Evolutionary conservation across 2,329 filamentous ascomycete species (phyloP).

Genomic region (Didymella exigua): DNA sequence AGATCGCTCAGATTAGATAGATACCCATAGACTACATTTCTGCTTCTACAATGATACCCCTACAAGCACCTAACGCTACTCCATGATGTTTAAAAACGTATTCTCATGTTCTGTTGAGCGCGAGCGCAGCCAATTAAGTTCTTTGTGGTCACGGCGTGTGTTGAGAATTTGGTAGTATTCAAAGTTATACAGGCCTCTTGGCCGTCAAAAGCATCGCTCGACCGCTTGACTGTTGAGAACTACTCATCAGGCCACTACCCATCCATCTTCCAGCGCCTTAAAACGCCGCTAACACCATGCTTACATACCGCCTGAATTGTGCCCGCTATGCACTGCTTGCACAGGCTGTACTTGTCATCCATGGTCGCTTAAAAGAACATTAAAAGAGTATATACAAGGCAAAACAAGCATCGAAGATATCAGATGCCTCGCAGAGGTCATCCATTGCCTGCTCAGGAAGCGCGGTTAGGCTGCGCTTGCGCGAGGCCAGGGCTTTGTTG

Average conservation of each 20-base stretch:
- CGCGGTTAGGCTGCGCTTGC: slow-evolving; percentile 36
- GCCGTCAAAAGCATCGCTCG: slow-evolving; percentile 7
- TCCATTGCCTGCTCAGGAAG: slow-evolving; percentile 11
- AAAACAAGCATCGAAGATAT: slow-evolving; percentile 23
- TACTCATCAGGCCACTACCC: slow-evolving; percentile 1
- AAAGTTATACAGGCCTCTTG: slow-evolving; percentile 13
- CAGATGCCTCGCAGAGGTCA: slow-evolving; percentile 24
- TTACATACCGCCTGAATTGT: background rate
- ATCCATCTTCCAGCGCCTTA: slow-evolving; percentile 3
- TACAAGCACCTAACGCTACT: background rate
- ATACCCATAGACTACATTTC: slow-evolving; percentile 10
- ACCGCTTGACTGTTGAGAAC: background rate
- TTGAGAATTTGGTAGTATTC: slow-evolving; percentile 5
- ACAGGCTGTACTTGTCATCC: slow-evolving; percentile 1
- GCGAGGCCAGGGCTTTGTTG: slow-evolving; percentile 43
- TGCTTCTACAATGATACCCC: slow-evolving; percentile 7
- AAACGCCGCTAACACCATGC: slow-evolving; percentile 15
- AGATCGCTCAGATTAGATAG: slow-evolving; percentile 13
- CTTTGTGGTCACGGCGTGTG: background rate
- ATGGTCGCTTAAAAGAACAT: slow-evolving; percentile 21
- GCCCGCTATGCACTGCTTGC: background rate
- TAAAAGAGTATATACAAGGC: slow-evolving; percentile 41
- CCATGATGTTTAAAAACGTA: background rate
- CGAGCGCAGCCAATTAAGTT: background rate
- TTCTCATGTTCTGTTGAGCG: background rate